Conservation (phyloP, 257 asterid genomes). For the Nyctanthes arbortristis region DNA sequence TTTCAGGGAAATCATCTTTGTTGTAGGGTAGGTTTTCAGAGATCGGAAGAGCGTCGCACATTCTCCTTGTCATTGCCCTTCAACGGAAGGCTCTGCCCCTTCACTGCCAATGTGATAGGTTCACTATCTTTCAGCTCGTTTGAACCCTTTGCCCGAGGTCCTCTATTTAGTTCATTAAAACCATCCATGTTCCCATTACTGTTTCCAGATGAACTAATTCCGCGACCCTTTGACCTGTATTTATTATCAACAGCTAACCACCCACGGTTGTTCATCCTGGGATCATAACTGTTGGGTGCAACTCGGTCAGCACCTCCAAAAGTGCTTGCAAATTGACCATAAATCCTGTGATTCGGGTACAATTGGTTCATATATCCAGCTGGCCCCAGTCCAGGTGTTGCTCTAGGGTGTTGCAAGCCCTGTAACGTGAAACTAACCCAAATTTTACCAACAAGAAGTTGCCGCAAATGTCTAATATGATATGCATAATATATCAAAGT, state of each 20-base stretch:
- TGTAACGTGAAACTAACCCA: conserved; percentile 14
- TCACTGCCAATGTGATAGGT: conserved; percentile 31
- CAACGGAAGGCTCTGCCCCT: conserved; percentile 36
- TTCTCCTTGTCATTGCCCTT: conserved; percentile 28
- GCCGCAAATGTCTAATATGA: neutral
- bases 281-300: conserved; percentile 17
- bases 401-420: conserved; percentile 43
- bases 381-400: conserved; percentile 28
- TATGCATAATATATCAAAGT: neutral
- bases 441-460: neutral
- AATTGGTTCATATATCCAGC: conserved; percentile 30
- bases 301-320: neutral
- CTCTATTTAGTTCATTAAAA: conserved; percentile 42
- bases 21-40: conserved; percentile 39
- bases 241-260: conserved; percentile 39
- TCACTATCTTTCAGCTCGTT: conserved; percentile 36
- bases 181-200: conserved; percentile 37
- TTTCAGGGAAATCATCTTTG: conserved; percentile 37
- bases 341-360: conserved; percentile 35
- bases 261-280: conserved; percentile 29
- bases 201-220: conserved; percentile 21
- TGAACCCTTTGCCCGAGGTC: conserved; percentile 42
- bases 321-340: conserved; percentile 31
- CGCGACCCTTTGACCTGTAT: conserved; percentile 35
- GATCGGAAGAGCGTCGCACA: conserved; percentile 26